A percentile compares a stretch with the other conserved stretches of the same genome.
Evolutionary conservation across 2,329 filamentous ascomycete species (phyloP).

Genomic region (Aquanectria penicillioides): DNA sequence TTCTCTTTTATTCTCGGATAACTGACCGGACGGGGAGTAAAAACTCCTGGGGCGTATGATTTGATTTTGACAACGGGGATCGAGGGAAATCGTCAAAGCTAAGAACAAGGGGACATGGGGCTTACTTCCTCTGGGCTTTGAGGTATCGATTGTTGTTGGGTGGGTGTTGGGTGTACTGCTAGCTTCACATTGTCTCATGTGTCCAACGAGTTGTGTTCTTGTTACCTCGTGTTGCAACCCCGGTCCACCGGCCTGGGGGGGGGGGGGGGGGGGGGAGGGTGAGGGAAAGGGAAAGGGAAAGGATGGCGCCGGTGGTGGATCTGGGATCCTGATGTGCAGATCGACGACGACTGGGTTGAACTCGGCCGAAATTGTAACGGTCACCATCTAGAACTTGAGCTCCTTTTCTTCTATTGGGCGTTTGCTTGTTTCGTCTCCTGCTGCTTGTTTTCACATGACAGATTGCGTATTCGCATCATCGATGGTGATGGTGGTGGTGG

Average conservation of each 20-base stretch:
- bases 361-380: constrained; percentile 17
- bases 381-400: too few relatives aligned
- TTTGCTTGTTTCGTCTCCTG: too few relatives aligned
- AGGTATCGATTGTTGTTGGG: constrained; percentile 30
- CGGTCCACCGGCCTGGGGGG: constrained; percentile 13
- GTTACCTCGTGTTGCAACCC: constrained; percentile 23
- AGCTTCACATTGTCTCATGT: constrained; percentile 24
- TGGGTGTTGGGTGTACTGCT: constrained; percentile 31
- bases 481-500: too few relatives aligned
- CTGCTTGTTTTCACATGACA: background rate
- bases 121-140: constrained; percentile 23
- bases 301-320: constrained; percentile 6
- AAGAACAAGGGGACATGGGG: too few relatives aligned
- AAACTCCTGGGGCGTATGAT: too few relatives aligned
- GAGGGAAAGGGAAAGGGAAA: too few relatives aligned
- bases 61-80: too few relatives aligned
- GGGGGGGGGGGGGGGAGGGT: too few relatives aligned
- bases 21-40: background rate
- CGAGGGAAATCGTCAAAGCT: too few relatives aligned
- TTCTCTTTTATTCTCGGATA: background rate
- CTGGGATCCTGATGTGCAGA: constrained; percentile 12
- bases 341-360: background rate
- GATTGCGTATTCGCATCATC: too few relatives aligned
- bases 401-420: too few relatives aligned
- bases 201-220: constrained; percentile 26